Conservation (phyloP, 2,329 filamentous ascomycete species). For the Fusarium haematococcum region DNA sequence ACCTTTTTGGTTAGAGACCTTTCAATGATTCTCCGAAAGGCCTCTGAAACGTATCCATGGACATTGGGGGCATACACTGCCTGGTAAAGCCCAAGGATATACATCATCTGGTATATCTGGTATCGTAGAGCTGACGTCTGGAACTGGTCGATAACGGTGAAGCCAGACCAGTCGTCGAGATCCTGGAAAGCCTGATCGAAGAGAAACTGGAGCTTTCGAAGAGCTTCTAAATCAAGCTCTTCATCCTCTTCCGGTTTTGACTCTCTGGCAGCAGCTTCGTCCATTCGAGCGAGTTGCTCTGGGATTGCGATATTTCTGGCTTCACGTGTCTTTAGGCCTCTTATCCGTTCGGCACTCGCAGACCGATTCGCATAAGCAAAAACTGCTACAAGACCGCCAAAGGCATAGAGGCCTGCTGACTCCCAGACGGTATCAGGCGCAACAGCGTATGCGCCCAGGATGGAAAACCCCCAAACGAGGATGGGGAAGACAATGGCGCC, state of each 20-base stretch:
- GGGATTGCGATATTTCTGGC: neutral
- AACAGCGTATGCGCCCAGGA: neutral
- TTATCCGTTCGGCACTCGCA: neutral
- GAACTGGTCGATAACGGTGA: constrained; percentile 3
- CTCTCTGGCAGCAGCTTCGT: neutral
- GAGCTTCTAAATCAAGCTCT: neutral
- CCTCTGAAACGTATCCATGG: neutral
- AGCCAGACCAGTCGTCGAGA: neutral
- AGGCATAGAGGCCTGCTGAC: neutral
- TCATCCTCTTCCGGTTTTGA: neutral
- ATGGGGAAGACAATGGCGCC: neutral
- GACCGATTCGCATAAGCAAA: neutral
- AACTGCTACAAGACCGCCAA: neutral
- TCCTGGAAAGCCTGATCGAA: neutral
- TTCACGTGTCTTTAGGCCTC: neutral
- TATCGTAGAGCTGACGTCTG: neutral
- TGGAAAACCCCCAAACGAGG: neutral
- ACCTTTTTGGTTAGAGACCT: neutral
- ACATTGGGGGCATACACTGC: neutral
- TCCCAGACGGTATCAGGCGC: neutral
- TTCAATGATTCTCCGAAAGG: neutral
- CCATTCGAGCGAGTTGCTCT: neutral
- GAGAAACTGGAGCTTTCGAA: neutral
- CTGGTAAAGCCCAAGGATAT: neutral
- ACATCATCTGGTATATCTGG: neutral